Base-by-base conservation (phyloP, 768 basidiomycete genomes). In the Strobilomyces confusus region DNA sequence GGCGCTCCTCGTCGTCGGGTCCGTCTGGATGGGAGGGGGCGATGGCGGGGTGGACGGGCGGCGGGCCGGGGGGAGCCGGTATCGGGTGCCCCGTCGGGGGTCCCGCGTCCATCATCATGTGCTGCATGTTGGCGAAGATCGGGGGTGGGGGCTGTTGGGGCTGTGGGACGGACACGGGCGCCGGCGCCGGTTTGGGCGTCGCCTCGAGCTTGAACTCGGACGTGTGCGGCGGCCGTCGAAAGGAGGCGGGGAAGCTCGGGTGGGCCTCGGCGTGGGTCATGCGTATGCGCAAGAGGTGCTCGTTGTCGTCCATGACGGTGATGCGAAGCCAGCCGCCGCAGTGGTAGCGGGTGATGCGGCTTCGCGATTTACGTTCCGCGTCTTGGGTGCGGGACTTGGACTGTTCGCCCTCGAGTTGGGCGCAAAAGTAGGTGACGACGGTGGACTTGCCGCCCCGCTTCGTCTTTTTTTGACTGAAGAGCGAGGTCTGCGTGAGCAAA, bases 261-360 rank as follows among this genome's bases (percentile, higher is more conserved):
- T 69, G 68, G 0, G 69, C 68, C 36, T 69, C 69, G 19, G 69
- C 66, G 36, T 69, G 68, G 0, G 68, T 71, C 69, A 69, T 69
- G 49, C 68, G 68, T 60, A 69, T 71, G 26, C 68, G 68, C 30
- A 69, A 51, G 25, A 71, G 68, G 26, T 61, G 62, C 41, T 69
- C 68, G 41, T 71, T 69, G 49, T 69, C 69, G 20, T 69, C 69
- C 69, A 69, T 68, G 52, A 71, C 70, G 26, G 68, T 69, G 55
- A 69, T 71, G 20, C 69, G 68, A 22, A 69, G 60, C 68, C 68
- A 69, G 17, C 68, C 68, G 2, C 69, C 68, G 30, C 68, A 69
- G 34, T 71, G 69, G 23, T 68, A 69, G 33, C 68, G 68, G 1
- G 64, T 68, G 54, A 69, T 69, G 42, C 69, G 67, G 51, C 63